Percentiles rank a stretch among this genome's conserved stretches.
These are phyloP conservation scores for Acacia confusa DNA, from an alignment of 306 rosid genomes.

Conservation along the genomic window DNA sequence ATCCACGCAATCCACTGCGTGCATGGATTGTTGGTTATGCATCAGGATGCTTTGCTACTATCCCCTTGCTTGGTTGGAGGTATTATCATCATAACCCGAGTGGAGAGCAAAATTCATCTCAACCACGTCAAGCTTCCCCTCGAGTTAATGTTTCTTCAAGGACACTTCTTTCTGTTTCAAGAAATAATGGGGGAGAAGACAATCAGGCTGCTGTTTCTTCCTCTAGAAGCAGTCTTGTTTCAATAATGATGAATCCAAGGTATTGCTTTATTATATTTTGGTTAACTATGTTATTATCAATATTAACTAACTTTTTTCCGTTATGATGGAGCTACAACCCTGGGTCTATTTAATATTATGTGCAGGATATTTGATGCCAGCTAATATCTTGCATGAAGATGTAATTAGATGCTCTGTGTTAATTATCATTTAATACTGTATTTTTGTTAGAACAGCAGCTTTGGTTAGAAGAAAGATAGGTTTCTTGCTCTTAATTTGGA, in stretches of 20 bases:
- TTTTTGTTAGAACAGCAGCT: conserved; percentile 13
- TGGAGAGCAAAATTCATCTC: conserved; percentile 71
- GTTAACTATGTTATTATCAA: conserved; percentile 18
- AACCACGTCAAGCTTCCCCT: conserved; percentile 70
- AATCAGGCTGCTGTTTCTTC: conserved; percentile 49
- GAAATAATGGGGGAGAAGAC: conserved; percentile 73
- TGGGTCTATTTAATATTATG: neutral
- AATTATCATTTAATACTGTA: neutral
- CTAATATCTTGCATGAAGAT: conserved; percentile 7
- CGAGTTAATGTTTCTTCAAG: conserved; percentile 72
- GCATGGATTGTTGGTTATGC: conserved; percentile 93
- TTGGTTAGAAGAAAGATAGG: neutral
- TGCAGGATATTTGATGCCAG: conserved; percentile 16
- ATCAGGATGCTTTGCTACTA: conserved; percentile 85
- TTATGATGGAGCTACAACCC: neutral
- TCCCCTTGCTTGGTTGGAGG: conserved; percentile 96
- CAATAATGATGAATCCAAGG: conserved; percentile 65
- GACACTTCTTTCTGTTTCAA: conserved; percentile 58
- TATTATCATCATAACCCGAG: conserved; percentile 70
- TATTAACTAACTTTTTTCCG: neutral
- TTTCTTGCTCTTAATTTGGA: neutral
- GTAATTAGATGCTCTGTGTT: neutral
- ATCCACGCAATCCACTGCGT: conserved; percentile 78
- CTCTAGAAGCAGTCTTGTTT: conserved; percentile 54
- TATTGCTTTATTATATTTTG: conserved; percentile 40